phyloP scores from a whole-genome alignment of 345 rosid species.

The Camelina neglecta region DNA sequence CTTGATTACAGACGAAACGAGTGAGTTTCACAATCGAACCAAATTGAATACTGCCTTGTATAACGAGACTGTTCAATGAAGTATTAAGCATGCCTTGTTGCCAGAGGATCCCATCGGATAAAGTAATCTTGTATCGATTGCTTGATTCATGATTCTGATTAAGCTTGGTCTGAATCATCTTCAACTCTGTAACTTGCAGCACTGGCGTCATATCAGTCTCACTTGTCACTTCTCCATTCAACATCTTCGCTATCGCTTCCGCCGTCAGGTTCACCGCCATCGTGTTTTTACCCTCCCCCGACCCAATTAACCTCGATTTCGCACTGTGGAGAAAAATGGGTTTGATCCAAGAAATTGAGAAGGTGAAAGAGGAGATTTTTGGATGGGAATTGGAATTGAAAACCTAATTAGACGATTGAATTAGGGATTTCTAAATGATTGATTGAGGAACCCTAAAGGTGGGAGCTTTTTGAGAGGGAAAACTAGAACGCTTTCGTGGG shows the following conservation, averaged over 20 bases:
- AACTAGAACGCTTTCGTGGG: too few relatives aligned
- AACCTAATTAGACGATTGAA: too few relatives aligned
- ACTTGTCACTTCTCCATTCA: conserved; percentile 50
- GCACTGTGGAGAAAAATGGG: too few relatives aligned
- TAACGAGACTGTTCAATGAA: conserved; percentile 57
- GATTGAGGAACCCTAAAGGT: too few relatives aligned
- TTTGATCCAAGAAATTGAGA: too few relatives aligned
- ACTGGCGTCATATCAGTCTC: conserved; percentile 64
- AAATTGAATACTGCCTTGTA: conserved; percentile 54
- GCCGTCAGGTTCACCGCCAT: too few relatives aligned
- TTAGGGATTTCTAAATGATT: too few relatives aligned
- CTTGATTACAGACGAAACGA: conserved; percentile 59
- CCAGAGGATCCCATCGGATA: conserved; percentile 66
- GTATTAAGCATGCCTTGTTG: conserved; percentile 82
- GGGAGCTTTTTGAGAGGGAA: too few relatives aligned
- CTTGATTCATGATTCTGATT: conserved; percentile 38
- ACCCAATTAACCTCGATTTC: too few relatives aligned
- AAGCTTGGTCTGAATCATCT: conserved; percentile 56
- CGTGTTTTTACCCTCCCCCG: too few relatives aligned
- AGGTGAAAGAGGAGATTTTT: too few relatives aligned
- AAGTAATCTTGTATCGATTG: conserved; percentile 55
- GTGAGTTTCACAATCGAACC: conserved; percentile 67
- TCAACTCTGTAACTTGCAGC: conserved; percentile 77
- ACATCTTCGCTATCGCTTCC: conserved; percentile 37
- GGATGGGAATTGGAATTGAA: too few relatives aligned